Base-by-base conservation (phyloP, 305 asterid species). In the Fraxinus xanthoxyloides region DNA sequence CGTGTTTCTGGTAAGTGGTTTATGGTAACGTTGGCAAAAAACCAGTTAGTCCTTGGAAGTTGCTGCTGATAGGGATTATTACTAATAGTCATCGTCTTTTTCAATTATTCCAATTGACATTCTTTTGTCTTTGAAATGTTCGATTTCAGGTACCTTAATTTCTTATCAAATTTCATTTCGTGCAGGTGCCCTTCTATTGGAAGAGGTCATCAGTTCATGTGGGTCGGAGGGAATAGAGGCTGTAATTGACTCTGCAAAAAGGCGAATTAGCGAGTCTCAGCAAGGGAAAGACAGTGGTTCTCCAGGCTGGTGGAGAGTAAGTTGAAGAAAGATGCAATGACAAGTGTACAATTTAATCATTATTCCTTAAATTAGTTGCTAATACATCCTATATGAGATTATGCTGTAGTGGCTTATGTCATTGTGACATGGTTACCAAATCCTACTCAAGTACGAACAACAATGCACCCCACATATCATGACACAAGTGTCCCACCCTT, bases 261-360 rank as follows among this genome's bases (percentile, higher is more conserved):
- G 87, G 48, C 93, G 98, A 87, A 87, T 95, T 85, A 87, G 84
- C 10, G 98, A 95, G 85, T 93, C 98, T 77, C 97, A 94, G 82
- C 92, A 82, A 80, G 91, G 86, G 85, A 94, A 95, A 90, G 91
- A 91, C 84, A 83, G 83, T 84, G 97, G 98, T 72, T 78, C 90
- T 80, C 76, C 88, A 46, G 88, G 90, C 86, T 95, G 99, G 99
- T 95, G 99, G 99, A 89, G 93, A 88, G 99, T 95, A 90, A 91
- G 99, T 92, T 51, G 72, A 78, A 83, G 69, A 78, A 86, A 70
- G 40, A 15, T 15, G 35, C 43, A 70, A 70, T 70, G 43, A 31
- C 24, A 70, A 70, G 72, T 30, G 76, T 70, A 17, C 46, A 70
- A 17, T 70, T 31, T 70, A 70, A 70, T 30, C 40, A 70, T 31